Conservation (phyloP, 1,284 basidiomycete genomes). For the Chiua sp. region DNA sequence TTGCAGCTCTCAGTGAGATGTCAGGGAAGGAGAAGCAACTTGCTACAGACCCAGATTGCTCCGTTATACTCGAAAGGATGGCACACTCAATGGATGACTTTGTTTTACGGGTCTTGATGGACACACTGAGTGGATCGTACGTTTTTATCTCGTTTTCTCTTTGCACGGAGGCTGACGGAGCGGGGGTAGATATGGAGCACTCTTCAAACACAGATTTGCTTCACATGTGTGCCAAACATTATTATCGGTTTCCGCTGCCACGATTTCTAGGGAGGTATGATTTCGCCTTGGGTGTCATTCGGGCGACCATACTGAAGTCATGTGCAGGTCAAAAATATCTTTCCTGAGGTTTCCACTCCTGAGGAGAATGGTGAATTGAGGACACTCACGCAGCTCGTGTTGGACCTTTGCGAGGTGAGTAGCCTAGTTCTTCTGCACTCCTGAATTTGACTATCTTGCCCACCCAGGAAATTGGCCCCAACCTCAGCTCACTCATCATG, state of each 20-base stretch:
- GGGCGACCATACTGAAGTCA: slow-evolving; percentile 1
- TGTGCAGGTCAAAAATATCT: slow-evolving; percentile 62
- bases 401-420: slow-evolving; percentile 69
- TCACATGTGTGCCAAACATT: slow-evolving; percentile 94
- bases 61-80: slow-evolving; percentile 87
- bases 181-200: slow-evolving; percentile 60
- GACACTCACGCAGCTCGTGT: slow-evolving; percentile 70
- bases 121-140: slow-evolving; percentile 86
- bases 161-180: slow-evolving; percentile 4
- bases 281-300: neutral
- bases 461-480: slow-evolving; percentile 73
- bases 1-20: slow-evolving; percentile 86
- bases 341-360: slow-evolving; percentile 56
- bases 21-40: slow-evolving; percentile 86
- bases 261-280: slow-evolving; percentile 80
- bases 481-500: slow-evolving; percentile 68
- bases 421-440: slow-evolving; percentile 6
- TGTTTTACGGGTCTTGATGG: slow-evolving; percentile 85
- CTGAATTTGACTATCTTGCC: slow-evolving; percentile 6
- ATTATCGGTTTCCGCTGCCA: slow-evolving; percentile 73
- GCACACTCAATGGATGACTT: slow-evolving; percentile 94
- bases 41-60: slow-evolving; percentile 92
- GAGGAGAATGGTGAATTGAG: slow-evolving; percentile 70
- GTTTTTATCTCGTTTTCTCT: slow-evolving; percentile 38
- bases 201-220: slow-evolving; percentile 84